Base-by-base conservation (phyloP, 441 rosid species). In the Brassica hybrid region DNA sequence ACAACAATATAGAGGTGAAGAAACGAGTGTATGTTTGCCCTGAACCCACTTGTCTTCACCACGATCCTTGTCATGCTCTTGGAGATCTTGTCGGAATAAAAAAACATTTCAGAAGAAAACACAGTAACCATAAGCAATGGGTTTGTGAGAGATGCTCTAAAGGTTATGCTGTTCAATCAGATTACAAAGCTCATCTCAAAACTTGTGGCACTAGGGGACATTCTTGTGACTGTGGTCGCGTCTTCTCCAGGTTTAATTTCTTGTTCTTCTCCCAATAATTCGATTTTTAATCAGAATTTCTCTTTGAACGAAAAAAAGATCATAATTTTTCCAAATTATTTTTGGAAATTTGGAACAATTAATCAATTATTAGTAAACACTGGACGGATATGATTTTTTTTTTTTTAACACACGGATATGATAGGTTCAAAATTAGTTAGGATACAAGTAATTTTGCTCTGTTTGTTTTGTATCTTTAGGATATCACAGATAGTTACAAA, bases 71-170 rank as follows among this genome's bases (percentile, higher is more conserved):
- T 65, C 98, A 92, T 75, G 98, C 98, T 16, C 82, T 94, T 11
- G 98, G 98, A 27, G 98, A 94, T 88, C 97, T 94, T 41, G 97
- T 92, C 9, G 98, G 98, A 1, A 94, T 94, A 25, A 94, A 94
- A 78, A 94, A 94, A 72, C 98, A 94, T 70, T 94, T 90, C 76
- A 82, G 97, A 68, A 78, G 97, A 67, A 94, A 94, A 75, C 98
- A 94, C 43, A 92, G 98, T 83, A 90, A 89, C 79, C 91, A 88
- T 56, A 94, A 89, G 77, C 97, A 92, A 78, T 94, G 98, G 98
- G 89, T 91, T 67, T 94, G 98, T 74, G 93, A 86, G 43, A 91
- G 86, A 80, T 94, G 98, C 79, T 90, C 93, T 10, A 94, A 94
- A 80, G 97, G 91, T 5, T 94, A 92, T 45, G 98, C 98, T 54